Base-by-base conservation (phyloP, 208 protist species). In the Angomonas ambiguus region DNA sequence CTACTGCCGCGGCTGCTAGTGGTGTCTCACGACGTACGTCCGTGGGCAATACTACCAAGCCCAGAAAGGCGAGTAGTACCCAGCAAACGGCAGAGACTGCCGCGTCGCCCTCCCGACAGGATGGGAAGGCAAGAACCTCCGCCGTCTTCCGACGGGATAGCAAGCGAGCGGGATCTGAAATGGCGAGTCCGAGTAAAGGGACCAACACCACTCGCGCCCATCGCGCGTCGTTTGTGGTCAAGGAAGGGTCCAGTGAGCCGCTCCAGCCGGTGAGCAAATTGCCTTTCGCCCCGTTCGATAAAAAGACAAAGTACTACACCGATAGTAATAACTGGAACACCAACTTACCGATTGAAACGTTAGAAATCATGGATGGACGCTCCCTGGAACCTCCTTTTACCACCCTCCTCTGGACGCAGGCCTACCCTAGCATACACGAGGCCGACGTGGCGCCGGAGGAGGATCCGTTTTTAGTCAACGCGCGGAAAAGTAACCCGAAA, bases 381-480 rank as follows among this genome's bases (percentile, higher is more conserved):
- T 20, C 32, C 34, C 45, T 92, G 18, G 88, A 94, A 63, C 58
- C 80, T 5, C 84, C 88, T n/a, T 87, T 83, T 73, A 80, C 79
- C 2, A 90, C 75, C 4, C 32, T 73, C 33, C 67, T 94, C 18
- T 91, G 85, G 88, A 76, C 68, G 48, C 79, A 91, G 57, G 69
- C 73, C 22, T 73, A 82, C 64, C 53, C 62, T 18, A 13, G 66
- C 13, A 78, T 79, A 3, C 45, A 27, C 11, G 65, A 69, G 34
- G 59, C 35, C 65, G 20, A 33, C 35, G 1, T 28, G 8, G 28
- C 1, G n/a, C 2, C 8, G 8, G 24, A 33, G 32, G 31, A 62
- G 31, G 31, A 22, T n/a, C 31, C 30, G 56, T 45, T n/a, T 16
- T n/a, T 45, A 45, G 38, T 45, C 38, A 45, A 45, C 38, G 8